phyloP scores from a whole-genome alignment of 129 eudicot genomes.

The Oenanthe sinensis region DNA sequence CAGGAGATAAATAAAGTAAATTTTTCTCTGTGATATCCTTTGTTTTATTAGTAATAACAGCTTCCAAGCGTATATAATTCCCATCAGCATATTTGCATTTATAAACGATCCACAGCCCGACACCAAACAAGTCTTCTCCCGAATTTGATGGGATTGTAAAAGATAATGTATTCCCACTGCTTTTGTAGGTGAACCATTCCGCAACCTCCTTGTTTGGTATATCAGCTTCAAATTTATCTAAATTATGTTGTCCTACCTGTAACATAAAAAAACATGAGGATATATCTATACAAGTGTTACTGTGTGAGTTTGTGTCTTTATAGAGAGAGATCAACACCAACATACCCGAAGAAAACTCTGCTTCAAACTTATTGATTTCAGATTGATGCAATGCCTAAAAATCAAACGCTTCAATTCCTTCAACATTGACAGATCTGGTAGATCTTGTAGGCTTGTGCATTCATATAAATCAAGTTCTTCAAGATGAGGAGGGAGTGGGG shows the following conservation, averaged over 20 bases:
- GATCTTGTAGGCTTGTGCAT: neutral
- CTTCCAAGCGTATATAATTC: too few species aligned
- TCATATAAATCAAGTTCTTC: neutral
- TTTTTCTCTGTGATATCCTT: too few species aligned
- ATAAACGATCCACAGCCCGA: neutral
- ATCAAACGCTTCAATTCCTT: neutral
- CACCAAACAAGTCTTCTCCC: neutral
- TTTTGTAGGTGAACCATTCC: neutral
- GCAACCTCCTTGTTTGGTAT: neutral
- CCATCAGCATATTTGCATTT: neutral
- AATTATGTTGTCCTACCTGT: neutral
- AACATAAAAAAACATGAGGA: neutral
- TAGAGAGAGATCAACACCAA: neutral
- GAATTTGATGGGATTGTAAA: neutral
- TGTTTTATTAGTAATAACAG: too few species aligned
- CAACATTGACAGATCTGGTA: too few species aligned
- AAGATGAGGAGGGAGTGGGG: neutral
- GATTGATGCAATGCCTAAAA: neutral
- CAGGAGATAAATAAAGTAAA: too few species aligned
- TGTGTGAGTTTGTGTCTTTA: too few species aligned
- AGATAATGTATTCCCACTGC: neutral
- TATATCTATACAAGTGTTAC: neutral
- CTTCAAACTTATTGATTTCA: neutral
- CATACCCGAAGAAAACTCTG: neutral
- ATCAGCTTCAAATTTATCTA: neutral